Percentiles rank a stretch among this genome's conserved stretches.
phyloP scores from a whole-genome alignment of 345 rosid genomes.

The Geranium brycei region DNA sequence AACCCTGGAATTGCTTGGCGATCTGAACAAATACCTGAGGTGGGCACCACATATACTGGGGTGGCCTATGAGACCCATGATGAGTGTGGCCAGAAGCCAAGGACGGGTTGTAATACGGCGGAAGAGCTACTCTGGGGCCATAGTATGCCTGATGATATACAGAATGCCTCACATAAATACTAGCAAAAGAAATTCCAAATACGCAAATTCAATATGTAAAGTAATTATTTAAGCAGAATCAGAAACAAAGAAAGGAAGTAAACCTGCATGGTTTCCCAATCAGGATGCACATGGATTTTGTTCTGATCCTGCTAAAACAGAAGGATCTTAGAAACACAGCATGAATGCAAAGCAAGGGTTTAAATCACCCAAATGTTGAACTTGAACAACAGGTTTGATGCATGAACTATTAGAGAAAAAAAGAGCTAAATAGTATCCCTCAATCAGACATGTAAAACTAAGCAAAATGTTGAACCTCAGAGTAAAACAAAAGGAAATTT shows the following conservation, averaged over 20 bases:
- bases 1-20: not conserved
- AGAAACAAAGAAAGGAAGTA: conserved; percentile 4
- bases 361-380: not conserved
- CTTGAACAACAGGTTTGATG: too few species aligned
- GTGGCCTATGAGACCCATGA: conserved; percentile 12
- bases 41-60: conserved; percentile 81
- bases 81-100: conserved; percentile 68
- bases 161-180: conserved; percentile 1
- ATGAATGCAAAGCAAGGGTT: not conserved
- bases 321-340: not conserved
- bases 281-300: conserved; percentile 63
- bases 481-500: too few species aligned
- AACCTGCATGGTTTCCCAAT: conserved; percentile 93
- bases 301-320: conserved; percentile 53
- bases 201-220: too few species aligned
- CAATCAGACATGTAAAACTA: too few species aligned
- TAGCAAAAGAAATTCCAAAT: not conserved
- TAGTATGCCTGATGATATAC: conserved; percentile 58
- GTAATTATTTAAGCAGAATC: not conserved
- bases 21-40: conserved; percentile 43
- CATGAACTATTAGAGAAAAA: too few species aligned
- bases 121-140: conserved; percentile 65
- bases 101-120: conserved; percentile 63
- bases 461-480: too few species aligned
- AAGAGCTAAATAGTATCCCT: too few species aligned